These are phyloP conservation scores for Diaporthe australafricana DNA, from an alignment of 2,329 filamentous ascomycete genomes.

Conservation along the genomic window DNA sequence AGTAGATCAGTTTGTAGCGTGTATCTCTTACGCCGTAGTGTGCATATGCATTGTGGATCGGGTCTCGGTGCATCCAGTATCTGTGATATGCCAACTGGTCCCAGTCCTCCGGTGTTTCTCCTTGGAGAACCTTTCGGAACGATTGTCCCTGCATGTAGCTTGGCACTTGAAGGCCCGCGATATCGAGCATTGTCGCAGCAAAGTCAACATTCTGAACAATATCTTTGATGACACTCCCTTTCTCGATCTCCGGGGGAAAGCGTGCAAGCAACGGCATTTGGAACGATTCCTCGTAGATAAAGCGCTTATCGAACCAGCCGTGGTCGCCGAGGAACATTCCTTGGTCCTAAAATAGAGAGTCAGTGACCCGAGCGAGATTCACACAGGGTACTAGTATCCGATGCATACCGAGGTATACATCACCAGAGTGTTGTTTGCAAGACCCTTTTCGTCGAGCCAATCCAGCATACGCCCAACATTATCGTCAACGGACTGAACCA, in stretches of 20 bases:
- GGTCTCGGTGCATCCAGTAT: slow-evolving; percentile 67
- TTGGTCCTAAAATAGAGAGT: slow-evolving; percentile 52
- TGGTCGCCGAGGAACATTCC: slow-evolving; percentile 69
- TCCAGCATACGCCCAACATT: slow-evolving; percentile 61
- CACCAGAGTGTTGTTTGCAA: slow-evolving; percentile 60
- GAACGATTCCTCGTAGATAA: slow-evolving; percentile 69
- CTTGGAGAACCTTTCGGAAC: slow-evolving; percentile 53
- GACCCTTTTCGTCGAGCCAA: slow-evolving; percentile 54
- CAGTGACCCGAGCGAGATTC: not conserved
- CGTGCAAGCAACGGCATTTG: slow-evolving; percentile 66
- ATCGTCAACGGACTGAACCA: slow-evolving; percentile 64
- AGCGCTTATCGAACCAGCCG: slow-evolving; percentile 69
- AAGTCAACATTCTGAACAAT: slow-evolving; percentile 68
- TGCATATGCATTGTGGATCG: slow-evolving; percentile 60
- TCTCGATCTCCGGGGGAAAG: slow-evolving; percentile 55
- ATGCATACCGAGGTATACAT: slow-evolving; percentile 57
- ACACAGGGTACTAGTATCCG: too few species aligned
- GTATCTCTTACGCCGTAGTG: slow-evolving; percentile 65
- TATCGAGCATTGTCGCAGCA: slow-evolving; percentile 61
- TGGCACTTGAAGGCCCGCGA: slow-evolving; percentile 53
- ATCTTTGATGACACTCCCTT: slow-evolving; percentile 55
- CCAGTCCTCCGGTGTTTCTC: slow-evolving; percentile 56
- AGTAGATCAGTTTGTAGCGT: slow-evolving; percentile 67
- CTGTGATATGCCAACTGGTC: slow-evolving; percentile 65
- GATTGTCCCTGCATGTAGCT: slow-evolving; percentile 64